These are phyloP conservation scores for Globisporangium rhizosaccharum DNA, from an alignment of 352 stramenopile species.

Conservation along the genomic window DNA sequence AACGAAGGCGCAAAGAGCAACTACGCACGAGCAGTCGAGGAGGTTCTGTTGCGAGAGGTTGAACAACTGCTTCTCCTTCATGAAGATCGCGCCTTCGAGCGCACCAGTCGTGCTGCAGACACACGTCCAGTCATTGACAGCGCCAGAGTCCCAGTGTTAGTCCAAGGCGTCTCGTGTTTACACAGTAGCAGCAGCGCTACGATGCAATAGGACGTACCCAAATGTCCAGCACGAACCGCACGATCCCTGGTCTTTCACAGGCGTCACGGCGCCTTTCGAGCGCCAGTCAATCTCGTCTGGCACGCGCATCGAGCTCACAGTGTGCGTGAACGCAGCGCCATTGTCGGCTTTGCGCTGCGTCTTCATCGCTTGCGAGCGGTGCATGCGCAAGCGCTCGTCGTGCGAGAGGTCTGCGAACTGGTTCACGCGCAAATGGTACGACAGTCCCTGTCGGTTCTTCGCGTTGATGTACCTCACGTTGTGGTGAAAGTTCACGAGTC, in stretches of 20 bases:
- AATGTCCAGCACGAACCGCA: constrained; percentile 93
- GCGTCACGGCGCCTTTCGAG: constrained; percentile 78
- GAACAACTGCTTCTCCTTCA: constrained; percentile 65
- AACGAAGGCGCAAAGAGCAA: background rate
- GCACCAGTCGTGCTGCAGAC: constrained; percentile 65
- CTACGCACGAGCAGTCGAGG: constrained; percentile 83
- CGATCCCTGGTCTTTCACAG: constrained; percentile 88
- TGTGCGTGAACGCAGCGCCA: constrained; percentile 41
- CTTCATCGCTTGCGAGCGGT: constrained; percentile 36
- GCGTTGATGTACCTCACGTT: constrained; percentile 84
- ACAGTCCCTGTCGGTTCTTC: constrained; percentile 77
- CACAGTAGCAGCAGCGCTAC: background rate
- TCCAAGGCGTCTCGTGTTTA: background rate
- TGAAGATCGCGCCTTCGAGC: constrained; percentile 70
- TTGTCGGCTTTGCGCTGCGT: constrained; percentile 64
- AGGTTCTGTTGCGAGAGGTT: constrained; percentile 88
- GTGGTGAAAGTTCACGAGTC: constrained; percentile 68
- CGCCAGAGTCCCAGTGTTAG: too few relatives aligned
- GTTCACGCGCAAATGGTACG: constrained; percentile 77
- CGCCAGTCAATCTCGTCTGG: constrained; percentile 86
- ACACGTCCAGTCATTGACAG: background rate
- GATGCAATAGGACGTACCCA: constrained; percentile 25
- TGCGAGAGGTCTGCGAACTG: constrained; percentile 79
- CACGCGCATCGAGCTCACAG: constrained; percentile 26
- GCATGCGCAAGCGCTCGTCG: constrained; percentile 51